Evolutionary conservation across 106 monocot genomes (phyloP).

Genomic region (Dendrobium chrysotoxum): DNA sequence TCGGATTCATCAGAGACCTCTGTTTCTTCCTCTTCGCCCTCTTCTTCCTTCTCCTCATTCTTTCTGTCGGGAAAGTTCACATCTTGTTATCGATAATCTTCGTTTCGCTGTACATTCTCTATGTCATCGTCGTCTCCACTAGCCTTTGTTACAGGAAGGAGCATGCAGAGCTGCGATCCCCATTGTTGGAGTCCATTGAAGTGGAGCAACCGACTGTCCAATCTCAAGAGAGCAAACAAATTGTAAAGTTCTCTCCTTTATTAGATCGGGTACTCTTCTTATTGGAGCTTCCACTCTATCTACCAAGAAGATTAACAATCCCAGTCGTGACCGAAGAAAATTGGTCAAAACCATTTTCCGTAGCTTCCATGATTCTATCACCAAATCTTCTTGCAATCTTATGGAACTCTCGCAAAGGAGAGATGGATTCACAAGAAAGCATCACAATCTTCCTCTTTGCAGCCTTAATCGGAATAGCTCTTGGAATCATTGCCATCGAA

Average conservation of each 20-base stretch:
- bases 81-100: conserved; percentile 37
- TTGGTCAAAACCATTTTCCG: conserved; percentile 45
- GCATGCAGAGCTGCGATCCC: conserved; percentile 11
- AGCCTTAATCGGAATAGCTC: conserved; percentile 14
- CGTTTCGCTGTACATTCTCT: conserved; percentile 47
- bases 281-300: conserved; percentile 38
- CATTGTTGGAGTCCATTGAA: conserved; percentile 23
- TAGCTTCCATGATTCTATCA: conserved; percentile 23
- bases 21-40: conserved; percentile 42
- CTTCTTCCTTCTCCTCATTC: conserved; percentile 23
- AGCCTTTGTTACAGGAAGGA: conserved; percentile 29
- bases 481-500: conserved; percentile 21
- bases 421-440: conserved; percentile 1
- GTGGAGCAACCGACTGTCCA: background rate
- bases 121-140: conserved; percentile 42
- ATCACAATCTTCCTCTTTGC: conserved; percentile 22
- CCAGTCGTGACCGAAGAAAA: conserved; percentile 32
- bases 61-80: conserved; percentile 33
- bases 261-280: conserved; percentile 5
- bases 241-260: background rate
- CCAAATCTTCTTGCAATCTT: conserved; percentile 37
- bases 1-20: conserved; percentile 47
- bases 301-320: conserved; percentile 45
- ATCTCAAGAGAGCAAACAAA: background rate
- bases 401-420: conserved; percentile 17